Conservation (phyloP, 1,284 basidiomycete genomes). For the Trichosporon sp. region DNA sequence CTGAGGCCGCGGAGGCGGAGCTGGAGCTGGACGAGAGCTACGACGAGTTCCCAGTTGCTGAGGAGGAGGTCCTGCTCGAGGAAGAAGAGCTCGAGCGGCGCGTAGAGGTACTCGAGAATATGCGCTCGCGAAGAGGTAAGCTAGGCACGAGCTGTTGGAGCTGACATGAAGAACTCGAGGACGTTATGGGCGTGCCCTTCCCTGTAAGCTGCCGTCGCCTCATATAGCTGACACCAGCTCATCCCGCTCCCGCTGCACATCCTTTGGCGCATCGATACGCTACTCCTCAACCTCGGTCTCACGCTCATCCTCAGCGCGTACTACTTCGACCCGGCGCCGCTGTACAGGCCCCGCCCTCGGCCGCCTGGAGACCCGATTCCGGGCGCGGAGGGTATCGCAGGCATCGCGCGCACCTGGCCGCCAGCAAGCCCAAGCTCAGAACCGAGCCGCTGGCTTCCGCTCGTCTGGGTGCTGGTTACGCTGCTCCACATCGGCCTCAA, state of each 20-base stretch:
- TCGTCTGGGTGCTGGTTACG: conserved; percentile 35
- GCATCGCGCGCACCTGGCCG: conserved; percentile 8
- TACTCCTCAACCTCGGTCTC: conserved; percentile 48
- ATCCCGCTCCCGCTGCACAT: conserved; percentile 46
- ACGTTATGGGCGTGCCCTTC: conserved; percentile 42
- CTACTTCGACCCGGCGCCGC: conserved; percentile 44
- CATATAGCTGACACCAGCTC: conserved; percentile 25
- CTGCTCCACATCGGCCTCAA: conserved; percentile 35
- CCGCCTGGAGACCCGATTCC: not conserved
- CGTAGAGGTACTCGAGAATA: conserved; percentile 43
- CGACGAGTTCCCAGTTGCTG: conserved; percentile 15
- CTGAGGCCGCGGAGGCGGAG: not conserved
- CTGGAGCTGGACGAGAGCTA: conserved; percentile 9
- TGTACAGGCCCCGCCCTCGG: conserved; percentile 31
- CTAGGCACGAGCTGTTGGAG: not conserved
- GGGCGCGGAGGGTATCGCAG: not conserved
- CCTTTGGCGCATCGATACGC: conserved; percentile 47
- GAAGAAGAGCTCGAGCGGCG: conserved; percentile 37
- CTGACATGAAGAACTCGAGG: conserved; percentile 38
- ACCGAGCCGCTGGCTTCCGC: conserved; percentile 24
- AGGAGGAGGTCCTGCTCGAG: conserved; percentile 17
- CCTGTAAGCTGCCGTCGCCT: conserved; percentile 28
- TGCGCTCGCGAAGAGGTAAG: conserved; percentile 41
- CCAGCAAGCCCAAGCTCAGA: conserved; percentile 22
- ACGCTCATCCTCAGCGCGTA: conserved; percentile 46